Evolutionary conservation across 495 filamentous ascomycete species (phyloP).

Genomic region (Daldinia childiae): DNA sequence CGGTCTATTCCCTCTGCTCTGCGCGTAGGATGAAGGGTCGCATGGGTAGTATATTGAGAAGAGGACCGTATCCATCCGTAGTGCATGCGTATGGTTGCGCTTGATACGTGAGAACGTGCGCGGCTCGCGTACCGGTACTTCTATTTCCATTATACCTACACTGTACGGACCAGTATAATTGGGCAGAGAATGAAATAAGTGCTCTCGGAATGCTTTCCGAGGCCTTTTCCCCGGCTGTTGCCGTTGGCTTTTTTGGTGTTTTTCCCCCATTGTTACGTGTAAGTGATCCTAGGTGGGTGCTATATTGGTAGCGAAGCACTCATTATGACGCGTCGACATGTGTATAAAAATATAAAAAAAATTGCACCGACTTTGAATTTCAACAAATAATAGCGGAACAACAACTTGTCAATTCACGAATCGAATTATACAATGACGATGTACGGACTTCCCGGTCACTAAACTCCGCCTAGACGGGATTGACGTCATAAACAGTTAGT

Average conservation of each 20-base stretch:
- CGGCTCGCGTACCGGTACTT: slow-evolving; percentile 65
- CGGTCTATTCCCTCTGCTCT: slow-evolving; percentile 47
- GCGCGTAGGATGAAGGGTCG: slow-evolving; percentile 41
- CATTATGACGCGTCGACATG: neutral
- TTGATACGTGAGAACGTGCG: slow-evolving; percentile 55
- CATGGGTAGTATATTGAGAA: slow-evolving; percentile 75
- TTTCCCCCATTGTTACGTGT: slow-evolving; percentile 23
- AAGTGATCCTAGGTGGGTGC: neutral
- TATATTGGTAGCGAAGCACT: neutral
- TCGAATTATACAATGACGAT: slow-evolving; percentile 29
- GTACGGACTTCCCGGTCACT: slow-evolving; percentile 10
- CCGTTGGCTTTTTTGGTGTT: slow-evolving; percentile 17
- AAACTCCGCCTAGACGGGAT: slow-evolving; percentile 7
- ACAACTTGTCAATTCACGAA: too few species aligned
- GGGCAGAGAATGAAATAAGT: slow-evolving; percentile 64
- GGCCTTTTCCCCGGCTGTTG: slow-evolving; percentile 31
- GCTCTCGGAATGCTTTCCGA: slow-evolving; percentile 39
- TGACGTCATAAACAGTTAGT: slow-evolving; percentile 31
- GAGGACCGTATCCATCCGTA: slow-evolving; percentile 66
- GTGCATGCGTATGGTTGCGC: slow-evolving; percentile 50
- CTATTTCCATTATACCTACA: slow-evolving; percentile 71
- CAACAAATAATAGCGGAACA: neutral
- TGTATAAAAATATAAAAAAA: neutral
- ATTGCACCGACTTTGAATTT: neutral
- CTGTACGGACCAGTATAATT: slow-evolving; percentile 67